Conservation (phyloP, 192 early-diverging fungal species). For the Coemansia sp. region DNA sequence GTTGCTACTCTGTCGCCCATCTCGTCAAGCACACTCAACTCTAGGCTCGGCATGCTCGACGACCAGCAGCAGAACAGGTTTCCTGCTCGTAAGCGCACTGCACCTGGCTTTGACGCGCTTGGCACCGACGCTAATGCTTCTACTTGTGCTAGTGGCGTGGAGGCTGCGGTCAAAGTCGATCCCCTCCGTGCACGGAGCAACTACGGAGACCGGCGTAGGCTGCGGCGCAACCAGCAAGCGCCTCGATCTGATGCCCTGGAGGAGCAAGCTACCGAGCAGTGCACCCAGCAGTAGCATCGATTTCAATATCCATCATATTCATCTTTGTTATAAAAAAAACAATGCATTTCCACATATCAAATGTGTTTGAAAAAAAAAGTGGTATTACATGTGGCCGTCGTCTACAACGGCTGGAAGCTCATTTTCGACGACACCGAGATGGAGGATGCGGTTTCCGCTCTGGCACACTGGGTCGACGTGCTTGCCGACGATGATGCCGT, state of each 20-base stretch:
- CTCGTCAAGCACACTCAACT: constrained; percentile 36
- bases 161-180: constrained; percentile 17
- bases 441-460: constrained; percentile 82
- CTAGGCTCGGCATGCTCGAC: constrained; percentile 9
- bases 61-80: constrained; percentile 8
- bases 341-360: constrained; percentile 35
- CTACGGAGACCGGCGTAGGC: constrained; percentile 46
- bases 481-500: constrained; percentile 82
- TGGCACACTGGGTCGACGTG: constrained; percentile 86
- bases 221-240: constrained; percentile 41
- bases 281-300: constrained; percentile 36
- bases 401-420: constrained; percentile 57
- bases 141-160: background rate
- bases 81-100: constrained; percentile 46
- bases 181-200: constrained; percentile 32
- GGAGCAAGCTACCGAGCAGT: constrained; percentile 49
- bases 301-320: background rate
- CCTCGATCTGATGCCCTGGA: constrained; percentile 29
- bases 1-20: constrained; percentile 34
- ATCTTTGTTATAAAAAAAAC: background rate
- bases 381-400: constrained; percentile 57
- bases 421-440: constrained; percentile 74
- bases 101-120: constrained; percentile 1
- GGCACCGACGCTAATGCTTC: background rate
- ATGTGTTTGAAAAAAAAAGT: background rate